A percentile compares a stretch with the other conserved stretches of the same genome.
Evolutionary conservation across 192 early-diverging fungal genomes (phyloP).

Genomic region (Lunasporangiospora selenospora): DNA sequence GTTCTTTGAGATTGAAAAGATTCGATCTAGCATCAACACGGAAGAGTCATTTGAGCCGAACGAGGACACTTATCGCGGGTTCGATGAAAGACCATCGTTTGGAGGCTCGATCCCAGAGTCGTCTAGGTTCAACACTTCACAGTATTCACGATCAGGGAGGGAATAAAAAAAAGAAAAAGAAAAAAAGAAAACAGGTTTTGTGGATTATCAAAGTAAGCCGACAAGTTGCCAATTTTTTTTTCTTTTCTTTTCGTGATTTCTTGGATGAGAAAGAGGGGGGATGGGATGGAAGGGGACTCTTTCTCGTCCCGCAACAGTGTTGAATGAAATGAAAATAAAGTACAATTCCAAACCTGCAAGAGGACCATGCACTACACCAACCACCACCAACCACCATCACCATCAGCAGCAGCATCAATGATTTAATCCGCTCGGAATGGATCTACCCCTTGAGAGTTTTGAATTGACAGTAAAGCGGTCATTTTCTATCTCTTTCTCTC

Average conservation of each 20-base stretch:
- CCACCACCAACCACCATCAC: too few species aligned
- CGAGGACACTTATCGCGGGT: background rate
- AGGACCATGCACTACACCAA: too few species aligned
- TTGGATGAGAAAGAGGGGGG: too few species aligned
- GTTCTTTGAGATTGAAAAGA: constrained; percentile 72
- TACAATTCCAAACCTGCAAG: too few species aligned
- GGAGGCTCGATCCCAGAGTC: constrained; percentile 9
- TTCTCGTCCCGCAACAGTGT: background rate
- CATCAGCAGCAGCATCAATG: too few species aligned
- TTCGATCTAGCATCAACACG: constrained; percentile 23
- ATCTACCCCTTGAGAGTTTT: background rate
- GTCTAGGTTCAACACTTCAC: constrained; percentile 6
- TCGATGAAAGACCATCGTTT: constrained; percentile 5
- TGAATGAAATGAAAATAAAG: too few species aligned
- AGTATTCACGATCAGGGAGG: constrained; percentile 6
- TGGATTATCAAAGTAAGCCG: background rate
- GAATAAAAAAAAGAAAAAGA: too few species aligned
- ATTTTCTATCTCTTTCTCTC: background rate
- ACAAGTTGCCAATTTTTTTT: background rate
- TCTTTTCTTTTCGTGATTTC: background rate
- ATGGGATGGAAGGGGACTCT: background rate
- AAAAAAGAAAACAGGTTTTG: background rate
- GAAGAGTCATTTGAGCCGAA: background rate
- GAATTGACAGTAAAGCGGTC: background rate
- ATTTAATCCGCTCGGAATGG: background rate